Evolutionary conservation across 2,329 filamentous ascomycete genomes (phyloP), one percentile per base, ranked within the genome.

Genomic region (Colletotrichum liriopes): DNA sequence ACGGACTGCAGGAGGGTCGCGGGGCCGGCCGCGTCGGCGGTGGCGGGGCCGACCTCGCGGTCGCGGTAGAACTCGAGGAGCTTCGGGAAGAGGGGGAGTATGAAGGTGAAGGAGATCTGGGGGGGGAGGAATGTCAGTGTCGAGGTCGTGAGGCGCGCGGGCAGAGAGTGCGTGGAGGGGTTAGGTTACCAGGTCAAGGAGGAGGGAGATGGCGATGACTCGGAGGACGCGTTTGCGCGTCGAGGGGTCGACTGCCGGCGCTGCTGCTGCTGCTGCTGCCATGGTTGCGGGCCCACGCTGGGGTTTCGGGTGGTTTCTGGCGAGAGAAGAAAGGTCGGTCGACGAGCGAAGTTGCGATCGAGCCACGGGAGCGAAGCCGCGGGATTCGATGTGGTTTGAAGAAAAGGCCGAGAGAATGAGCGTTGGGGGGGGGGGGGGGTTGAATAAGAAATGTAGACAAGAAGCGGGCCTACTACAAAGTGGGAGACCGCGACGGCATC

Each of bases 41-140:
- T 77, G n/a, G 84, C 78, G 32, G 87, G 84, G 52, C 54, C 65
- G 51, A 89, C 88, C 83, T 98, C 95, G 82, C 92, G 91, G 80
- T 94, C 92, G 83, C 94, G 94, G 86, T 98, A 99, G 89, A 98
- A 98, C 78, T 97, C 93, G 82, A 98, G 93, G 55, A 99, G 92
- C 71, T 95, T 95, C 9, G 95, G 96, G 81, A 98, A 99, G 45
- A 99, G 90, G 0, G 96, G 96, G 11, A 99, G 92, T 80, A 98
- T 98, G 81, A 99, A 98, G 39, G 96, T 99, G 82, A 99, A 99
- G 67, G 96, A 98, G 78, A 98, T 94, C 96, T 98, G 74, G 41
- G 26, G 11, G 11, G 45, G 26, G 60, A 69, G 8, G 9, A 39
- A 56, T 55, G 66, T 70, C 55, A 76, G 66, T 41, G 11, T 16